phyloP scores from a whole-genome alignment of 73 alveolate species.

The Paramecium sonneborni region DNA sequence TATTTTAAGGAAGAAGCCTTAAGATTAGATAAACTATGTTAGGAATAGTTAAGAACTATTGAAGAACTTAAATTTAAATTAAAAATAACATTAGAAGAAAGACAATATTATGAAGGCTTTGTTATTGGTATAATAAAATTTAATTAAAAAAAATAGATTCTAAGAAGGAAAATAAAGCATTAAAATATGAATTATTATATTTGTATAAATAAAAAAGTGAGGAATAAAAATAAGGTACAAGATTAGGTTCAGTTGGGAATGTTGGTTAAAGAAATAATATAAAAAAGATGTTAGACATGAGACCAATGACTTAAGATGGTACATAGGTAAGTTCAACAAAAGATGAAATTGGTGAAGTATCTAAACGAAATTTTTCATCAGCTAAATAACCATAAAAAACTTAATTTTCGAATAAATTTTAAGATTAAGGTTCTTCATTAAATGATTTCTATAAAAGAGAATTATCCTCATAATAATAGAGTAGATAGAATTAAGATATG shows the following conservation, averaged over 20 bases:
- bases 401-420: background rate
- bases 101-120: constrained; percentile 65
- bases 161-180: constrained; percentile 66
- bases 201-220: constrained; percentile 55
- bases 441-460: constrained; percentile 30
- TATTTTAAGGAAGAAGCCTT: constrained; percentile 75
- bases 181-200: constrained; percentile 59
- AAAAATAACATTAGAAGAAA: constrained; percentile 61
- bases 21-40: constrained; percentile 68
- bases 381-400: background rate
- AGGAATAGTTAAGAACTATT: constrained; percentile 65
- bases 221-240: background rate
- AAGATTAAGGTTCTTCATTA: background rate
- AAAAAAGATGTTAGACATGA: background rate
- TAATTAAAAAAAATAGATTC: constrained; percentile 46
- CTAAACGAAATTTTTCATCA: constrained; percentile 31
- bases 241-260: constrained; percentile 20
- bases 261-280: background rate
- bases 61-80: constrained; percentile 64
- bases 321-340: background rate
- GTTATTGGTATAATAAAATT: constrained; percentile 44
- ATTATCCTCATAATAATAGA: background rate
- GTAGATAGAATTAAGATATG: background rate
- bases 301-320: constrained; percentile 24
- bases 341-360: constrained; percentile 42